These are phyloP conservation scores for Metrosideros polymorpha DNA, from an alignment of 441 rosid genomes.

Conservation along the genomic window DNA sequence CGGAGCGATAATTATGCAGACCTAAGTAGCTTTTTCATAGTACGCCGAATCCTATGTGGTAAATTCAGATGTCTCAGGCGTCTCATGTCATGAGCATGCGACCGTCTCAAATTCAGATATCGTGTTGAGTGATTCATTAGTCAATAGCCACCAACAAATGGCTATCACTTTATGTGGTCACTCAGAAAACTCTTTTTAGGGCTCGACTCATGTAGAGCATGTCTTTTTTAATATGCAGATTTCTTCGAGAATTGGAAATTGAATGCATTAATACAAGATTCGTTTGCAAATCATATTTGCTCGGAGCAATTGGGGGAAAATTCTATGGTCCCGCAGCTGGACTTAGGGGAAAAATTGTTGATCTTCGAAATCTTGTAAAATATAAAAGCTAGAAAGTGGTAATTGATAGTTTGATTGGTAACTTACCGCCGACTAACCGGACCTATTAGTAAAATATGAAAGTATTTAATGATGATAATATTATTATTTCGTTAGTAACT, in stretches of 20 bases:
- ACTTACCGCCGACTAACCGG: not conserved
- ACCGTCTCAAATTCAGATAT: not conserved
- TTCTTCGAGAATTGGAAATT: not conserved
- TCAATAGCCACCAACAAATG: not conserved
- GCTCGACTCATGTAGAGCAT: not conserved
- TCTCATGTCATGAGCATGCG: fast-evolving
- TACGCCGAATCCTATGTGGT: not conserved
- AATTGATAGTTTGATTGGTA: not conserved
- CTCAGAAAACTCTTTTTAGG: not conserved
- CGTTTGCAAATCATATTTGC: not conserved
- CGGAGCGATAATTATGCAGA: not conserved
- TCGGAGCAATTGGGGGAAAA: not conserved
- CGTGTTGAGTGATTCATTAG: not conserved
- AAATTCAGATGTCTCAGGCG: not conserved
- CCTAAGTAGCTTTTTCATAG: not conserved
- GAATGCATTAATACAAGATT: not conserved
- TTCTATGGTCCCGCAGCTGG: not conserved
- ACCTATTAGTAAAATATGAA: not conserved
- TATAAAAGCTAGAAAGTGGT: not conserved
- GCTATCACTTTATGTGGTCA: not conserved
- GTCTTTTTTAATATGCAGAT: not conserved
- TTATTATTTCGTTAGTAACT: not conserved
- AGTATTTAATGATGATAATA: not conserved
- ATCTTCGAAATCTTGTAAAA: not conserved
- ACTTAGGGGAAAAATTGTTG: not conserved